Conservation (phyloP, 768 basidiomycete genomes). For the Kwoniella sp. region DNA sequence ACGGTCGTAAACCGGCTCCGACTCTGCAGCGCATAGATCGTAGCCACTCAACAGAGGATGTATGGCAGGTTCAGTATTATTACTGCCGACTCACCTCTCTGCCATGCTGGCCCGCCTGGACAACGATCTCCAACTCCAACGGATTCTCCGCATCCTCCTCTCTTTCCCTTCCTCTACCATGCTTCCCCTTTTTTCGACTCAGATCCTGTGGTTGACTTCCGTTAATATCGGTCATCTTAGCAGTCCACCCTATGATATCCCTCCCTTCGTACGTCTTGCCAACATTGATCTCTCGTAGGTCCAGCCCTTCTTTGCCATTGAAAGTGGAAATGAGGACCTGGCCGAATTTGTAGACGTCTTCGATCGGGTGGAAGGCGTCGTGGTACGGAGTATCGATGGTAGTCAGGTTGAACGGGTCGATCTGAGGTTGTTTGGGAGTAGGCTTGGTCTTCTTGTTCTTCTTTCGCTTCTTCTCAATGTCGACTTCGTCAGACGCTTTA, state of each 20-base stretch:
- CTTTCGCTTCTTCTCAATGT: constrained; percentile 10
- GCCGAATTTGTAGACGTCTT: constrained; percentile 46
- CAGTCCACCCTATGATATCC: constrained; percentile 47
- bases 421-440: neutral
- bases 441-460: constrained; percentile 7
- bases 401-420: constrained; percentile 28
- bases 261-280: constrained; percentile 47
- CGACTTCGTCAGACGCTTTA: neutral
- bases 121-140: constrained; percentile 62
- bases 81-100: constrained; percentile 63
- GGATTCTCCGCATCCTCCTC: constrained; percentile 23
- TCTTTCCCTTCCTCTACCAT: constrained; percentile 5
- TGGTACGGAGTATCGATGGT: constrained; percentile 48
- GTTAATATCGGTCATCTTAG: constrained; percentile 17
- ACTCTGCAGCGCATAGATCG: neutral
- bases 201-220: neutral
- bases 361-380: constrained; percentile 48
- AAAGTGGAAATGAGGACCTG: constrained; percentile 38
- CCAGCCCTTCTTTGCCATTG: constrained; percentile 23
- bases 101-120: constrained; percentile 74
- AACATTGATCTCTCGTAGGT: constrained; percentile 34
- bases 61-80: too few relatives aligned
- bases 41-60: neutral
- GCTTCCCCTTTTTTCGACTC: neutral
- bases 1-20: neutral